These are phyloP conservation scores for Lipomyces mesembrius DNA, from an alignment of 805 yeast genomes.

Conservation along the genomic window DNA sequence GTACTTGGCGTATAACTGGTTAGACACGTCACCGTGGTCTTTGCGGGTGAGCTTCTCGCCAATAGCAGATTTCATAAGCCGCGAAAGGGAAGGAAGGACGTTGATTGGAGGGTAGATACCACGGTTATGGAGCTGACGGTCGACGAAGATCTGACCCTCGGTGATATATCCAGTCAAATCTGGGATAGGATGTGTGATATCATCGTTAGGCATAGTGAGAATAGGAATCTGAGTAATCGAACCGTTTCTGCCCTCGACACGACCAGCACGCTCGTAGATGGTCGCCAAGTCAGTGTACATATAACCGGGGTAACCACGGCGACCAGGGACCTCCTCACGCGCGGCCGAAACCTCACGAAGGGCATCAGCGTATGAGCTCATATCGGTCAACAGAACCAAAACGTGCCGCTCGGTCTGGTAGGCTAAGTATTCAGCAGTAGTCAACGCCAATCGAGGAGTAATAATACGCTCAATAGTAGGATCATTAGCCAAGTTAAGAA, in stretches of 20 bases:
- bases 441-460: slow-evolving; percentile 97
- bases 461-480: slow-evolving; percentile 99
- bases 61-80: slow-evolving; percentile 98
- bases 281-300: slow-evolving; percentile 99
- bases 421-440: slow-evolving; percentile 98
- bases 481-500: slow-evolving; percentile 96
- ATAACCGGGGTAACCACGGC: slow-evolving; percentile 99
- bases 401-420: slow-evolving; percentile 99
- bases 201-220: slow-evolving; percentile 99
- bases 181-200: slow-evolving; percentile 99
- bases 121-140: slow-evolving; percentile 93
- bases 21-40: slow-evolving; percentile 99
- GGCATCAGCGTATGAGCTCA: slow-evolving; percentile 99
- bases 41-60: slow-evolving; percentile 99
- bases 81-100: slow-evolving; percentile 94
- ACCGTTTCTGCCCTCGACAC: slow-evolving; percentile 99
- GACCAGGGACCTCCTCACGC: slow-evolving; percentile 99
- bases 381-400: slow-evolving; percentile 95
- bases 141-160: slow-evolving; percentile 97
- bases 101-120: slow-evolving; percentile 99
- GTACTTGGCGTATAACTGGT: slow-evolving; percentile 97
- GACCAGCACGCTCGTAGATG: slow-evolving; percentile 98
- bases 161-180: slow-evolving; percentile 99
- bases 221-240: slow-evolving; percentile 99
- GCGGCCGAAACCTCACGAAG: slow-evolving; percentile 99